Percentiles rank a stretch among this genome's conserved stretches.
phyloP scores from a whole-genome alignment of 2,329 filamentous ascomycete species.

The Exserohilum turcica region DNA sequence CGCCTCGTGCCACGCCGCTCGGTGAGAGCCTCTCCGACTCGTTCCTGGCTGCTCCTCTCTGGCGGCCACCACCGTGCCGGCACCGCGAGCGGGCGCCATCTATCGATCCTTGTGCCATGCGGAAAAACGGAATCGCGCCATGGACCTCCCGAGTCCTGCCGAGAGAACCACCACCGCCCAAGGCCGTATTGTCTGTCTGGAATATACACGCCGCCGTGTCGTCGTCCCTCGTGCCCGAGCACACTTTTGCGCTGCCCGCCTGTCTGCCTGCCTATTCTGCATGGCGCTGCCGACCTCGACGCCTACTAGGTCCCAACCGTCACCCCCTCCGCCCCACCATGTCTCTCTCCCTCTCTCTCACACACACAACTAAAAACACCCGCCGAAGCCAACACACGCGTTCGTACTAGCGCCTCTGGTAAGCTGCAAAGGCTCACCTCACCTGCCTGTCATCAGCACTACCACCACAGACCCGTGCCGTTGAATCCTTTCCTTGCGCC shows the following conservation, averaged over 20 bases:
- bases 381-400: neutral
- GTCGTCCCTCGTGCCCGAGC: neutral
- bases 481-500: neutral
- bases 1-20: neutral
- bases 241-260: neutral
- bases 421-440: neutral
- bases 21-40: too few species aligned
- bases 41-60: constrained; percentile 8
- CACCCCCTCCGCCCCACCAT: neutral
- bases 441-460: neutral
- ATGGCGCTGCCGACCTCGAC: neutral
- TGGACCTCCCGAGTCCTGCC: constrained; percentile 26
- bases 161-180: constrained; percentile 10
- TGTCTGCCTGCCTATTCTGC: neutral
- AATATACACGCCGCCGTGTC: constrained; percentile 3
- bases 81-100: constrained; percentile 19
- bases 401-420: constrained; percentile 1
- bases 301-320: constrained; percentile 2
- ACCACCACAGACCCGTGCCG: neutral
- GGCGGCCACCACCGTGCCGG: constrained; percentile 18
- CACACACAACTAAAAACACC: too few species aligned
- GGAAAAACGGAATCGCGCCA: constrained; percentile 28
- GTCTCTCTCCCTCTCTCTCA: neutral
- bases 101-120: constrained; percentile 19
- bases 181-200: constrained; percentile 8